These are phyloP conservation scores for Russula lepida DNA, from an alignment of 768 basidiomycete species.

Conservation along the genomic window DNA sequence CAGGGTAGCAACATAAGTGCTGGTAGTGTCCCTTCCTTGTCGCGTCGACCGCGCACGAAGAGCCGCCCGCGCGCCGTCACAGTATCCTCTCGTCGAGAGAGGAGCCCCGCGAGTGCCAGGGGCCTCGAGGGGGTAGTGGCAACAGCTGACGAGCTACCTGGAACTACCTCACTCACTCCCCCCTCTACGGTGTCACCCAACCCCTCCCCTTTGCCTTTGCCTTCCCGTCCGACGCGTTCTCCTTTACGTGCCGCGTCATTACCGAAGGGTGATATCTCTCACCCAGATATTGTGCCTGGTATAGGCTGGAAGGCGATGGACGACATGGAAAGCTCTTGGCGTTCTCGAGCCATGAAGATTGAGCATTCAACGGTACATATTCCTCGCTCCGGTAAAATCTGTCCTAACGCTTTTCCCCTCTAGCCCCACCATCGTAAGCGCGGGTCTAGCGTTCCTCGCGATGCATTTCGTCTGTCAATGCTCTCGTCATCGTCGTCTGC, in stretches of 20 bases:
- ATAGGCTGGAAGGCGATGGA: slow-evolving; percentile 14
- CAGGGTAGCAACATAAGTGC: slow-evolving; percentile 25
- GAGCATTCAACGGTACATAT: slow-evolving; percentile 17
- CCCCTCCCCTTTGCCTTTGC: slow-evolving; percentile 2
- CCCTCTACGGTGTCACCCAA: slow-evolving; percentile 9
- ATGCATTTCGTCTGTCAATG: slow-evolving; percentile 20
- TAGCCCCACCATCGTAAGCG: slow-evolving; percentile 16
- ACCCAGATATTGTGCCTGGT: slow-evolving; percentile 8
- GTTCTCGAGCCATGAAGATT: slow-evolving; percentile 14
- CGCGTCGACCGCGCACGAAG: slow-evolving; percentile 28
- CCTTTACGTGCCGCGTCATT: slow-evolving; percentile 18
- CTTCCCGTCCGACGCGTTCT: slow-evolving; percentile 20
- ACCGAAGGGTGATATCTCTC: slow-evolving; percentile 3
- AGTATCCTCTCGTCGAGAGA: slow-evolving; percentile 23
- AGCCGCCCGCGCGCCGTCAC: slow-evolving; percentile 24
- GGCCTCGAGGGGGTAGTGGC: slow-evolving; percentile 14
- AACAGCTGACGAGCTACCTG: slow-evolving; percentile 16
- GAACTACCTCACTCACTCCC: slow-evolving; percentile 17
- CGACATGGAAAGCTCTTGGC: slow-evolving; percentile 18
- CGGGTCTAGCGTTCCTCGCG: slow-evolving; percentile 22
- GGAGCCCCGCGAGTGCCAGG: slow-evolving; percentile 21
- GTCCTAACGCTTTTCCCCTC: background rate
- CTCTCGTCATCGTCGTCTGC: slow-evolving; percentile 18
- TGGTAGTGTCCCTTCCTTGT: slow-evolving; percentile 23
- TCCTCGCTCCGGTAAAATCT: background rate